phyloP scores from a whole-genome alignment of 768 basidiomycete species.

The Sporobolomyces roseus region DNA sequence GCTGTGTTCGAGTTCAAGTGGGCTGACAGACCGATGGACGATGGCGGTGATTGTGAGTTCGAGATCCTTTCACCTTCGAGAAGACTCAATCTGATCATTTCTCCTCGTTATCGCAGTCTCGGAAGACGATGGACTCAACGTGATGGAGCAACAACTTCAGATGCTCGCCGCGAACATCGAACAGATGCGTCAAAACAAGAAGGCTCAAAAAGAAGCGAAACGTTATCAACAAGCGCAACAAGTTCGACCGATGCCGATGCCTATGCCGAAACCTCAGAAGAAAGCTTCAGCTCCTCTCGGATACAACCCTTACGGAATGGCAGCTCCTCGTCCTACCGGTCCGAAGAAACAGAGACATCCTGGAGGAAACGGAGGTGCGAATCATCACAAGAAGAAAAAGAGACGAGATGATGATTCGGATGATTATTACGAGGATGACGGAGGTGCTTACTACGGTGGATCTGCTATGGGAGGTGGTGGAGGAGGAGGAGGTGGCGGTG shows the following conservation, averaged over 20 bases:
- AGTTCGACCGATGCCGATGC: background rate
- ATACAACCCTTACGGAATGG: conserved; percentile 32
- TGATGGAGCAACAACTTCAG: conserved; percentile 78
- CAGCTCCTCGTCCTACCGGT: background rate
- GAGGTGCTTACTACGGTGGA: conserved; percentile 32
- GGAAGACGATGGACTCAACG: conserved; percentile 56
- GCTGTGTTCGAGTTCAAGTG: conserved; percentile 89
- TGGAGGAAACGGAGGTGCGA: conserved; percentile 15
- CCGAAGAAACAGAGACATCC: conserved; percentile 22
- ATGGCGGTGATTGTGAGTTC: conserved; percentile 26
- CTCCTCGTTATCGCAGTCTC: conserved; percentile 4
- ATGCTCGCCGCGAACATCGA: conserved; percentile 66
- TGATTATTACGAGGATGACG: conserved; percentile 43
- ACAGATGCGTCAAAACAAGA: conserved; percentile 62
- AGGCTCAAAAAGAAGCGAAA: conserved; percentile 67
- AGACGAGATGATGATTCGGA: conserved; percentile 35
- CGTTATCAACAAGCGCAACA: conserved; percentile 36
- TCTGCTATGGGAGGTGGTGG: conserved; percentile 8
- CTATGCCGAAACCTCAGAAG: conserved; percentile 28
- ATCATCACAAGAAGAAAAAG: conserved; percentile 35
- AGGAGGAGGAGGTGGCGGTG: conserved; percentile 7
- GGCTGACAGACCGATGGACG: conserved; percentile 61
- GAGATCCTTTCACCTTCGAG: background rate
- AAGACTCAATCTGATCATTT: background rate
- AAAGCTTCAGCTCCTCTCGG: conserved; percentile 1